Evolutionary conservation across 768 basidiomycete genomes (phyloP).

Genomic region (Lenzites betulinus): DNA sequence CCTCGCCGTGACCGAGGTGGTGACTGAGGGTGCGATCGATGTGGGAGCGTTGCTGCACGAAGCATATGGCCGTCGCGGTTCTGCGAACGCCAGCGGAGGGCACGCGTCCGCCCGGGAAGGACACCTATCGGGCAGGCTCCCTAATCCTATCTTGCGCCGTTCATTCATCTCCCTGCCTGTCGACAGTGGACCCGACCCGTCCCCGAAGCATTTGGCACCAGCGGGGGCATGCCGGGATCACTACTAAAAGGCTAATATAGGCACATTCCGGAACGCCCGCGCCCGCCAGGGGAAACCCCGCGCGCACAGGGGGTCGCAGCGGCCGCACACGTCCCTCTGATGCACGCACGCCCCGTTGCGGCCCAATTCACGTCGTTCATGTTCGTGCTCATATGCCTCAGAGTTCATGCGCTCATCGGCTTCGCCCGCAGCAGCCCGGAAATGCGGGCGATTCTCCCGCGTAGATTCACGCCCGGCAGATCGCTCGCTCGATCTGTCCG

Average conservation of each 20-base stretch:
- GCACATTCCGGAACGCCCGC: conserved; percentile 14
- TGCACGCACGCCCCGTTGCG: no score
- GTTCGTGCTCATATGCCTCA: no score
- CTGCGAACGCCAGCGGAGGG: neutral
- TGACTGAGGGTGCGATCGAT: conserved; percentile 13
- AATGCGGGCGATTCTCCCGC: conserved; percentile 2
- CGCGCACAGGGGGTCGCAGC: neutral
- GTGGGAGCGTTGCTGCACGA: conserved; percentile 12
- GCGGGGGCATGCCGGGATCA: neutral
- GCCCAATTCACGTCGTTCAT: no score
- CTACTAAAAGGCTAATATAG: conserved; percentile 20
- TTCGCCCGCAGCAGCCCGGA: neutral
- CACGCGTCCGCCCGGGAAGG: neutral
- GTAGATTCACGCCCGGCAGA: neutral
- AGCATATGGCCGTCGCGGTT: conserved; percentile 12
- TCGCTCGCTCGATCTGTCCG: neutral
- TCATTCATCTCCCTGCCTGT: neutral
- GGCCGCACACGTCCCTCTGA: no score
- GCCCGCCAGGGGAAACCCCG: neutral
- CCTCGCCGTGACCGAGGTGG: conserved; percentile 1
- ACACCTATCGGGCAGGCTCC: conserved; percentile 7
- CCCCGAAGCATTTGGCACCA: neutral
- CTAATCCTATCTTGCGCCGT: neutral
- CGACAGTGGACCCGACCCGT: neutral
- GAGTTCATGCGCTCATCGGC: neutral